Conservation (phyloP, 2,329 filamentous ascomycete species). For the Ascochyta rabiei region DNA sequence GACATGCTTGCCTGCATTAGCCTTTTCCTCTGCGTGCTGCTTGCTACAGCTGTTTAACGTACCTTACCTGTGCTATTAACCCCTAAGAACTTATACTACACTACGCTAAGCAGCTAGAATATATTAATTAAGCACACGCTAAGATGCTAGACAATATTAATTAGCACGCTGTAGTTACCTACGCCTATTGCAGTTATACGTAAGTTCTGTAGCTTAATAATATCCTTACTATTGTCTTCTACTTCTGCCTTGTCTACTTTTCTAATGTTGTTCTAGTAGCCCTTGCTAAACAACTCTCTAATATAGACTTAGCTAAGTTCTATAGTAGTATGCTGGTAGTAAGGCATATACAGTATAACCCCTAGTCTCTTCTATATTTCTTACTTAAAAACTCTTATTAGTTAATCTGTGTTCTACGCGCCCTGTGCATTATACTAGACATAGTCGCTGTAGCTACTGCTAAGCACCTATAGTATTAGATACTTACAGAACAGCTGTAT, state of each 20-base stretch:
- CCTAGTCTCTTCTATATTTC: background rate
- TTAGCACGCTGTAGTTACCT: constrained; percentile 20
- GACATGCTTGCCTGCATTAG: too few species aligned
- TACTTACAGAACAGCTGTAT: constrained; percentile 26
- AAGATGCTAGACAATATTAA: constrained; percentile 29
- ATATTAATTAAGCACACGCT: constrained; percentile 24
- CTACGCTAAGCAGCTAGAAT: constrained; percentile 20
- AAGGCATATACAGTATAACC: background rate
- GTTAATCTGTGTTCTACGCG: background rate
- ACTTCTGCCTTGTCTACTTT: constrained; percentile 3
- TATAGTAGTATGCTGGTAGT: constrained; percentile 1
- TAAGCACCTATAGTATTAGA: constrained; percentile 20
- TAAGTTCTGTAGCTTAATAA: constrained; percentile 19
- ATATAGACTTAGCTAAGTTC: constrained; percentile 4
- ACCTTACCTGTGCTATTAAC: background rate
- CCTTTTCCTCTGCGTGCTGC: background rate
- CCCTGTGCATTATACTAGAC: background rate
- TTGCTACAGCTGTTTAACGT: too few species aligned
- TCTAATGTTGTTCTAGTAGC: too few species aligned
- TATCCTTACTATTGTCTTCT: constrained; percentile 13
- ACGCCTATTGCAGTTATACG: constrained; percentile 12
- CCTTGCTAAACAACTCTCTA: background rate
- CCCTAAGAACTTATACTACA: background rate
- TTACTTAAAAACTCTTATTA: background rate
- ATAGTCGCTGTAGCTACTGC: background rate